These are phyloP conservation scores for Trypanosoma scelopori DNA, from an alignment of 208 protist species.

Conservation along the genomic window DNA sequence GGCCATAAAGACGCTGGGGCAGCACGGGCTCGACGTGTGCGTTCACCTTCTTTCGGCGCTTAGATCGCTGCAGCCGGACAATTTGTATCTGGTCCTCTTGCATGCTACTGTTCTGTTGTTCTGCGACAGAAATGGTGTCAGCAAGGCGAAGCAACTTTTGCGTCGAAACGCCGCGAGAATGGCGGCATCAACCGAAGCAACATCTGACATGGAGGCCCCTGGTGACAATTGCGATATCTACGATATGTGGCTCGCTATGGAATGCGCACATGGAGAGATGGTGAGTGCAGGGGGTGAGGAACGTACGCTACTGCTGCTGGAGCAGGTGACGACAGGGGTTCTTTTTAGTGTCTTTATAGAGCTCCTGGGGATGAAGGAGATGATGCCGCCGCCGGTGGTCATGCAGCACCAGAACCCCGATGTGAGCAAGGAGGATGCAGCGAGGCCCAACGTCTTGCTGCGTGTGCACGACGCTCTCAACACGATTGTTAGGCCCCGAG, in stretches of 20 bases:
- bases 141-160: conserved; percentile 27
- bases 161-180: background rate
- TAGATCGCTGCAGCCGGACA: conserved; percentile 10
- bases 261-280: background rate
- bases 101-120: conserved; percentile 26
- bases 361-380: conserved; percentile 38
- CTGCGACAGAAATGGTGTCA: conserved; percentile 21
- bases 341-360: conserved; percentile 43
- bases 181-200: background rate
- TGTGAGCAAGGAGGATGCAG: background rate
- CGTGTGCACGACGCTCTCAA: conserved; percentile 19
- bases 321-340: conserved; percentile 21
- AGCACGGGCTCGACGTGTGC: conserved; percentile 18
- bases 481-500: conserved; percentile 17
- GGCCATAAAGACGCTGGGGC: conserved; percentile 8
- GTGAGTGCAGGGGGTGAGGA: background rate
- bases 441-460: background rate
- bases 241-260: conserved; percentile 22
- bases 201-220: background rate
- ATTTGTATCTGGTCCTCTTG: conserved; percentile 20
- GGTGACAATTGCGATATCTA: conserved; percentile 5
- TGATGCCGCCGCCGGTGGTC: background rate
- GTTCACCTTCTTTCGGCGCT: conserved; percentile 25
- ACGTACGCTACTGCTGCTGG: conserved; percentile 2
- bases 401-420: background rate